These are phyloP conservation scores for Trifolium subterraneum DNA, from an alignment of 306 rosid species.

Conservation along the genomic window DNA sequence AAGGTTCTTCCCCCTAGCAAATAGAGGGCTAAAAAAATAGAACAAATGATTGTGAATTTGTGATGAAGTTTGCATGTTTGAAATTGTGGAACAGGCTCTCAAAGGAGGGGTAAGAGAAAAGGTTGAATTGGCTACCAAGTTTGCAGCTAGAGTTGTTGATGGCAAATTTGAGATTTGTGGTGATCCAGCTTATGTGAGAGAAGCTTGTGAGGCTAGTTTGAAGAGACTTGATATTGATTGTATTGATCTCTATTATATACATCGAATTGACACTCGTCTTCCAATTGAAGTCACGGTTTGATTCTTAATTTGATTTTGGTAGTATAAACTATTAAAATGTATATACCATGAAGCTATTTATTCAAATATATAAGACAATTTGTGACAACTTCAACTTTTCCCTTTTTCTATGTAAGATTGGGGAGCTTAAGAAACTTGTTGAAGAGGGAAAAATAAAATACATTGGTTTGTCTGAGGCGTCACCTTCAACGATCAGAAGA, in stretches of 20 bases:
- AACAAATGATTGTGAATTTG: background rate
- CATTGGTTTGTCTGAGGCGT: conserved; percentile 69
- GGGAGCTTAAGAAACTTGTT: conserved; percentile 66
- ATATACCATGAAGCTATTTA: no score
- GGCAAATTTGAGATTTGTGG: conserved; percentile 54
- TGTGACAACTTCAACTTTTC: background rate
- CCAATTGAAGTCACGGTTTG: conserved; percentile 79
- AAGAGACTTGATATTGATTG: conserved; percentile 58
- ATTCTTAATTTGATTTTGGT: background rate
- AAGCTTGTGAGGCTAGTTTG: conserved; percentile 70
- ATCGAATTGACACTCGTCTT: conserved; percentile 62
- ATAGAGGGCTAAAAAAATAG: no score
- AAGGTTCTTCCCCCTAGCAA: no score
- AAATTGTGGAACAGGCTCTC: conserved; percentile 44
- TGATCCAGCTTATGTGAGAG: conserved; percentile 68
- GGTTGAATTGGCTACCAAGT: conserved; percentile 68
- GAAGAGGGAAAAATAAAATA: conserved; percentile 71
- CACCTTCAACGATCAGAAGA: conserved; percentile 70
- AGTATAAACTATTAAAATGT: no score
- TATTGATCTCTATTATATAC: conserved; percentile 80
- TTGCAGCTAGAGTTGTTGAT: conserved; percentile 23
- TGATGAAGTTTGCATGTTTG: background rate
- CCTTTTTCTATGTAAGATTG: conserved; percentile 44
- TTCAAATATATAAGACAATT: background rate
- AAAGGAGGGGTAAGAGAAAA: conserved; percentile 51